Evolutionary conservation across 2,329 filamentous ascomycete species (phyloP).

Genomic region (Penicillium sp.): DNA sequence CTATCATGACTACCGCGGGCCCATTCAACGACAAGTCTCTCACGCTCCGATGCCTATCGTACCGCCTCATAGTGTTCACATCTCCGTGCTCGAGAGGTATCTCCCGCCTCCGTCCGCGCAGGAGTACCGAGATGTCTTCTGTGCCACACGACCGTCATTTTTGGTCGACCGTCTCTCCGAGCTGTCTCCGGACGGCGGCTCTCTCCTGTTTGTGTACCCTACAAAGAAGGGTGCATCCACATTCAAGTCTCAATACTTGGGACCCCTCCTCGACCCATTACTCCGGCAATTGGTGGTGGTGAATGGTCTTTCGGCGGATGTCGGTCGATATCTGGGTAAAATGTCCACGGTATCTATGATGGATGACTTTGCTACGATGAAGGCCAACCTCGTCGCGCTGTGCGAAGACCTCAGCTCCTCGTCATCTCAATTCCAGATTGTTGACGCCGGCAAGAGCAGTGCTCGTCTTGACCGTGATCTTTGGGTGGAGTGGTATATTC

Average conservation of each 20-base stretch:
- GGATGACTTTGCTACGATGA: constrained; percentile 50
- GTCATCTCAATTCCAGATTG: constrained; percentile 39
- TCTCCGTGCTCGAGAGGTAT: constrained; percentile 59
- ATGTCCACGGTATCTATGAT: constrained; percentile 51
- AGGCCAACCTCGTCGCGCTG: constrained; percentile 35
- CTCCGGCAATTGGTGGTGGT: constrained; percentile 55
- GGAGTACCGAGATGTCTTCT: constrained; percentile 57
- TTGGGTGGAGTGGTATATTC: constrained; percentile 61
- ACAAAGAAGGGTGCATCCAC: constrained; percentile 52
- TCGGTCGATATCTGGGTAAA: constrained; percentile 49
- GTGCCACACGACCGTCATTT: constrained; percentile 49
- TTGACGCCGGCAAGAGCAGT: constrained; percentile 48
- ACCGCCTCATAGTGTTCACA: constrained; percentile 53
- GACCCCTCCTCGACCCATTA: constrained; percentile 56
- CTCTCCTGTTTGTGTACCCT: constrained; percentile 58
- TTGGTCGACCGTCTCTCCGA: constrained; percentile 57
- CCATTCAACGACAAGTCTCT: constrained; percentile 34
- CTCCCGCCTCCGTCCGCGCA: constrained; percentile 56
- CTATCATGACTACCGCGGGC: constrained; percentile 50
- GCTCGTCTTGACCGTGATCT: constrained; percentile 47
- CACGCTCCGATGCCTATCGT: constrained; percentile 54
- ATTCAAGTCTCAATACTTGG: constrained; percentile 55
- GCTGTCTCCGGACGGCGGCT: constrained; percentile 51
- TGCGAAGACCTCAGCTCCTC: constrained; percentile 36
- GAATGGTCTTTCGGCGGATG: constrained; percentile 52